Evolutionary conservation across 257 asterid genomes (phyloP), one percentile per base, ranked within the genome.

Genomic region (Leptodermis oblonga): DNA sequence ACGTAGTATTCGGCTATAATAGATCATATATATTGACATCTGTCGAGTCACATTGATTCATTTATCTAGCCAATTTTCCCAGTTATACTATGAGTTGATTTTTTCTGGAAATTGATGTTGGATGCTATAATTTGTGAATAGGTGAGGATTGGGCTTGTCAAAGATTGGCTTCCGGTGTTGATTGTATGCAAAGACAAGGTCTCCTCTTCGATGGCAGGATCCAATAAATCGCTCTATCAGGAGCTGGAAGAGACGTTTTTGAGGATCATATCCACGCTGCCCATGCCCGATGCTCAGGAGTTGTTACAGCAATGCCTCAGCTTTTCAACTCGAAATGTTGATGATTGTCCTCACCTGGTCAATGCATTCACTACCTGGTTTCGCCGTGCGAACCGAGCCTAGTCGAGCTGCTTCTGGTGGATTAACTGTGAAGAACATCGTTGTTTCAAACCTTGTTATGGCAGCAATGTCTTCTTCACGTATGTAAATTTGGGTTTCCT

Each of bases 341-440:
- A 93, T 33, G 99, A 93, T 41, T 87, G 97, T 77, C 96, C 90
- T 52, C 96, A 93, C 82, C 80, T 93, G 87, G 81, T 87, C 61
- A 65, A 79, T 52, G 99, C 97, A n/a, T 90, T 93, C 49, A 84
- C 95, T 20, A 85, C 97, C 59, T 93, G 99, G 99, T 88, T 90
- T 79, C 92, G 96, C 26, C 97, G 96, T 60, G 95, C 99, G 37
- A 88, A 90, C 74, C 75, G 81, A 63, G 7, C 82, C 42, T 72
- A 74, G 17, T 78, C 8, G 14, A 25, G 49, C 43, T 39, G 43
- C 4, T 39, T 39, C 43, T 10, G 43, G 7, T 39, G 9, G 43
- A 39, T 39, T 39, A 39, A 10, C 43, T 26, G 0, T 51, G 28
- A 48, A 48, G 23, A 49, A 25, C n/a, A n/a, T n/a, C n/a, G n/a